Percentiles rank a stretch among this genome's conserved stretches.
phyloP scores from a whole-genome alignment of 805 yeast genomes.

The Saturnispora zaruensis region DNA sequence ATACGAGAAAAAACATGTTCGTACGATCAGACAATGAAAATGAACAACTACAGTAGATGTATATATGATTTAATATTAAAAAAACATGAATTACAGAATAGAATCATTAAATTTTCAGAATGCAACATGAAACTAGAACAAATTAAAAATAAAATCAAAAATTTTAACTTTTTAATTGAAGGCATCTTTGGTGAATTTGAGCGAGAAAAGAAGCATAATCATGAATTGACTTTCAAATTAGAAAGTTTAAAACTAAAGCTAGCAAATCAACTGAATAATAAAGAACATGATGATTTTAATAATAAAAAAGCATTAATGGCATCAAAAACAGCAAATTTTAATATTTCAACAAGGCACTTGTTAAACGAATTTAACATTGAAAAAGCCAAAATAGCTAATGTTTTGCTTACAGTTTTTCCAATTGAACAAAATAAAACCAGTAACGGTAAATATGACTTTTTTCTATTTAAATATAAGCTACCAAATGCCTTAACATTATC shows the following conservation, averaged over 20 bases:
- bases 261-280: background rate
- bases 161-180: background rate
- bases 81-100: conserved; percentile 11
- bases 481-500: conserved; percentile 15
- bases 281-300: background rate
- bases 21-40: conserved; percentile 35
- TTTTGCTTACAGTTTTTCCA: conserved; percentile 27
- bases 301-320: background rate
- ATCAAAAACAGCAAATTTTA: background rate
- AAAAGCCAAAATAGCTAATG: conserved; percentile 22
- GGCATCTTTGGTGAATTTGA: conserved; percentile 4
- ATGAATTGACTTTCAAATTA: background rate
- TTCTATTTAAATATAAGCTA: conserved; percentile 27
- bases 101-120: conserved; percentile 1
- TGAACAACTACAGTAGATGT: conserved; percentile 32
- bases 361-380: conserved; percentile 14
- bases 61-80: conserved; percentile 27
- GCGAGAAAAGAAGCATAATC: background rate
- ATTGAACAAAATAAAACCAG: conserved; percentile 15
- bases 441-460: conserved; percentile 13
- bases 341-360: conserved; percentile 1
- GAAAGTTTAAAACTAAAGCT: background rate
- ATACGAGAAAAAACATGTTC: conserved; percentile 24
- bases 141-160: conserved; percentile 3
- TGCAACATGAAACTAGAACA: background rate